Percentiles rank a stretch among this genome's conserved stretches.
These are phyloP conservation scores for Fraxinus nigra DNA, from an alignment of 305 asterid genomes.

Conservation along the genomic window DNA sequence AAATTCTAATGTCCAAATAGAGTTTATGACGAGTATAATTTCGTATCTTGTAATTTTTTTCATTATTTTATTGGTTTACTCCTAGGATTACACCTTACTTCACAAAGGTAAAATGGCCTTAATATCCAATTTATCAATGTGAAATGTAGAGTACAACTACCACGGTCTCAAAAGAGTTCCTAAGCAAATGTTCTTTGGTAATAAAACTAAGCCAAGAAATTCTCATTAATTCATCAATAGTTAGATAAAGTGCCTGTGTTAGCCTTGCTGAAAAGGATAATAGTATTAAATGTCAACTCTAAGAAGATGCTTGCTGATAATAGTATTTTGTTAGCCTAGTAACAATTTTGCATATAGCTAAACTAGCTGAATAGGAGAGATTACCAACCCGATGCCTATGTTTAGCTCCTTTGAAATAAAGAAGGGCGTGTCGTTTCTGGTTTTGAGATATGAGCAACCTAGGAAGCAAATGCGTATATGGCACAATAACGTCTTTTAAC, in stretches of 20 bases:
- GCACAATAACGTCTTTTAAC: conserved; percentile 86
- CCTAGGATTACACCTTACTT: neutral
- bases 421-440: conserved; percentile 55
- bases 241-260: neutral
- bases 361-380: neutral
- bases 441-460: conserved; percentile 54
- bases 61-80: neutral
- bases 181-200: neutral
- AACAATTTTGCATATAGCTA: conserved; percentile 8
- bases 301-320: neutral
- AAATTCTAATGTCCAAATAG: neutral
- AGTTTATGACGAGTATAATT: neutral
- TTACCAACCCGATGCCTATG: conserved; percentile 89
- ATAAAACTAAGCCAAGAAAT: neutral
- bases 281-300: neutral
- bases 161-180: neutral
- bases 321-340: neutral
- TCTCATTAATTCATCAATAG: neutral
- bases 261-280: neutral
- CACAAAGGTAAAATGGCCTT: neutral
- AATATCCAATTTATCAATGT: neutral
- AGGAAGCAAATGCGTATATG: conserved; percentile 89
- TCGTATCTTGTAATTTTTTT: neutral
- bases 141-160: neutral
- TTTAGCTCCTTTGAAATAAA: conserved; percentile 95